Base-by-base conservation (phyloP, 495 filamentous ascomycete species). In the Pseudomonodictys pantanalensis region DNA sequence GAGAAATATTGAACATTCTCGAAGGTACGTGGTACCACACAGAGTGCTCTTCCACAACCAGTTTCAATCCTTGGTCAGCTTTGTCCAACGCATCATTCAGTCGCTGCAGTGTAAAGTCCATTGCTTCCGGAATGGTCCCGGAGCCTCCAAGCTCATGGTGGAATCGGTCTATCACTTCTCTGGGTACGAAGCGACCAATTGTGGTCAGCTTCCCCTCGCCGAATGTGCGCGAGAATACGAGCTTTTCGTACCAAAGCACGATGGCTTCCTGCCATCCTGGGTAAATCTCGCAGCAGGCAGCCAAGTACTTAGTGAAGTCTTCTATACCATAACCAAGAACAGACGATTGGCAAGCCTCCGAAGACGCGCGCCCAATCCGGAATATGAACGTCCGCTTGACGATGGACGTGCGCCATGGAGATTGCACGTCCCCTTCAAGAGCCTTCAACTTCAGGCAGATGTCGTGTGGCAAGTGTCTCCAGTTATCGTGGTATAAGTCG, bases 1-100 rank as follows among this genome's bases (percentile, higher is more conserved):
- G 50, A 9, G 50, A 20, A 38, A 35, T 12, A 39, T 52, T 52
- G 30, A 52, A 52, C 29, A 41, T 41, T 18, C 50, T 8, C 7
- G 50, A 52, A 15, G 50, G 50, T 2, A 52, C 30, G 22, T 52
- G 50, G 10, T 33, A 50, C 11, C 22, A 50, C 10, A 50, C 23
- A 15, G 47, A 11, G 15, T 33, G 28, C 24, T 18, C 8, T 30
- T 50, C 47, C 17, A 10, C 2, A 26, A 50, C 5, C 20, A 15
- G 3, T 5, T n/a, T 41, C 3, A n/a, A 12, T 15, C 20, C 12
- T 12, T 15, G 15, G 12, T n/a, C 5, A 15, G 4, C 38, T 5
- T n/a, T 15, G 20, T 15, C 38, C 12, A 15, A 12, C 20, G 20
- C 15, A 12, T 12, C 12, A n/a, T 41, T 18, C 12, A 41, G 38